phyloP scores from a whole-genome alignment of 371 early-diverging fungal genomes.

The Batrachochytrium dendrobatidis region DNA sequence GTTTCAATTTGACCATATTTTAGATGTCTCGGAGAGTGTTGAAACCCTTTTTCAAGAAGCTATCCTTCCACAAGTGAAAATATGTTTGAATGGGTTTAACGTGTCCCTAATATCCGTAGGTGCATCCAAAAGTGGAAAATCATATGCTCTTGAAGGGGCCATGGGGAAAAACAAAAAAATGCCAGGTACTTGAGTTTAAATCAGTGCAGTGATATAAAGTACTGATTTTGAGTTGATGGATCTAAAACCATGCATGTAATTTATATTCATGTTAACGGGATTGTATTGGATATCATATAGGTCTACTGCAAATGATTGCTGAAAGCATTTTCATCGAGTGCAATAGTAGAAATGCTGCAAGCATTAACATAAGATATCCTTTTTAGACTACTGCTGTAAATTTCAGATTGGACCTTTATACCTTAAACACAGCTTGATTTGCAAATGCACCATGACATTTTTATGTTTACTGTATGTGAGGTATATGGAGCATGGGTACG shows the following conservation, averaged over 20 bases:
- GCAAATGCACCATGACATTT: too few species aligned
- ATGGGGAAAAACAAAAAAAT: background rate
- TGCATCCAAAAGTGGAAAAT: background rate
- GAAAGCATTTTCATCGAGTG: background rate
- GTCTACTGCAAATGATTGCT: background rate
- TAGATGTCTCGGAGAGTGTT: background rate
- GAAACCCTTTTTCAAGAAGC: background rate
- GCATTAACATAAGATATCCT: slow-evolving; percentile 1
- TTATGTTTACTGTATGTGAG: slow-evolving; percentile 1
- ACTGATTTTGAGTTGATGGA: background rate
- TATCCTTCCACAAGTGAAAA: background rate
- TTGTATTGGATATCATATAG: too few species aligned
- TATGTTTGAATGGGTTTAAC: slow-evolving; percentile 1
- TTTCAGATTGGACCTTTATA: background rate
- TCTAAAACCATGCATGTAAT: background rate
- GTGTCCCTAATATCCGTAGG: slow-evolving; percentile 1
- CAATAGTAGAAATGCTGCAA: background rate
- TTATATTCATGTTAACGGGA: too few species aligned
- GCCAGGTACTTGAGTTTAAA: background rate
- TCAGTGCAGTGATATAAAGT: background rate
- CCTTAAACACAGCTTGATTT: background rate
- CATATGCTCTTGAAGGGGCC: slow-evolving; percentile 1
- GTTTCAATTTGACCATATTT: slow-evolving; percentile 1
- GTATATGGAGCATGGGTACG: slow-evolving; percentile 6
- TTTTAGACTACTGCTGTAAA: background rate